Conservation (phyloP, 2,329 filamentous ascomycete species). For the Lachnellula cervina region DNA sequence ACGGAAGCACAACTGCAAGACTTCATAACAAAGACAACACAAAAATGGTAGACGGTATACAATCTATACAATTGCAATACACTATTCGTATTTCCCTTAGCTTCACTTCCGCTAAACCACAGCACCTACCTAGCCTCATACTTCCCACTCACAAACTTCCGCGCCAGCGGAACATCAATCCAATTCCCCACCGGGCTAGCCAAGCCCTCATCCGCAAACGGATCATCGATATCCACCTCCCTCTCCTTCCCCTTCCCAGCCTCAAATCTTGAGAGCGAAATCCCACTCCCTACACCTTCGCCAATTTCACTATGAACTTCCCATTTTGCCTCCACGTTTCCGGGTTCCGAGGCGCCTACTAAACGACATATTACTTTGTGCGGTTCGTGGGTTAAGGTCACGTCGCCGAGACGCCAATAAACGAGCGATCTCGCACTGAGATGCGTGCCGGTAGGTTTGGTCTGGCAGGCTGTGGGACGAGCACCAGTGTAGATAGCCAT, state of each 20-base stretch:
- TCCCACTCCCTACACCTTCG: conserved; percentile 51
- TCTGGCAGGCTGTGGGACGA: conserved; percentile 63
- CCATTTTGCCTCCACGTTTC: conserved; percentile 78
- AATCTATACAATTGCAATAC: not conserved
- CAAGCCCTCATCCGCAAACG: conserved; percentile 60
- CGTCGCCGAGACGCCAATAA: conserved; percentile 75
- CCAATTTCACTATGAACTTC: conserved; percentile 46
- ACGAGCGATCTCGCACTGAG: conserved; percentile 70
- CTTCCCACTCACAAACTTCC: conserved; percentile 69
- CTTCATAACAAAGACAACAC: no score
- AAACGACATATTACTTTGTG: conserved; percentile 82
- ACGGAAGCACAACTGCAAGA: no score
- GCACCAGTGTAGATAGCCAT: conserved; percentile 66
- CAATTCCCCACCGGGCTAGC: conserved; percentile 42
- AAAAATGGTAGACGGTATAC: not conserved
- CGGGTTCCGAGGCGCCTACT: conserved; percentile 58
- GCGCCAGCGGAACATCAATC: conserved; percentile 60
- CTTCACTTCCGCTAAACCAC: no score
- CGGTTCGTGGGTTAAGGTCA: conserved; percentile 58
- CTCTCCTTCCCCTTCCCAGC: conserved; percentile 46
- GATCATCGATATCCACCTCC: conserved; percentile 40
- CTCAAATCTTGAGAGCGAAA: conserved; percentile 57
- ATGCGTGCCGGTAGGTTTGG: conserved; percentile 75
- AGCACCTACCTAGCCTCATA: conserved; percentile 54
- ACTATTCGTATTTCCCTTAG: not conserved